These are phyloP conservation scores for Fusarium dimerum DNA, from an alignment of 2,329 filamentous ascomycete genomes.

Conservation along the genomic window DNA sequence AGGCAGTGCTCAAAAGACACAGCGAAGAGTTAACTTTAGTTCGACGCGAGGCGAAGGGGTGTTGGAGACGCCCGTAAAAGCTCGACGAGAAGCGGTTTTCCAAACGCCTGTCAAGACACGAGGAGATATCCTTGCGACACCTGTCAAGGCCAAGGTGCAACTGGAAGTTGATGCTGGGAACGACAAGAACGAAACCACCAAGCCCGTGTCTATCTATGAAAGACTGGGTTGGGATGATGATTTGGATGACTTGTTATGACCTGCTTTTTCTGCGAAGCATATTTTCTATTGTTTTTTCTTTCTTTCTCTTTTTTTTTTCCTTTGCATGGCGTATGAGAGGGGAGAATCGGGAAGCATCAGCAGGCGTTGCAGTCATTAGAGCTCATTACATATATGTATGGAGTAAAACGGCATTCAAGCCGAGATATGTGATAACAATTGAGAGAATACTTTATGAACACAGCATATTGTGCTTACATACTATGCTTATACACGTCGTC, in stretches of 20 bases:
- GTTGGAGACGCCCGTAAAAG: slow-evolving; percentile 43
- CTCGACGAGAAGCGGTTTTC: slow-evolving; percentile 21
- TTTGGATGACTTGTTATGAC: slow-evolving; percentile 47
- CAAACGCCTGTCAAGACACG: not conserved
- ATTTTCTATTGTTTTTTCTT: slow-evolving; percentile 24
- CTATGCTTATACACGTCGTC: not conserved
- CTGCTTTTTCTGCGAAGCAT: slow-evolving; percentile 17
- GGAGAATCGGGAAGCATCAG: slow-evolving; percentile 20
- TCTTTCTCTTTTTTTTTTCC: too few species aligned
- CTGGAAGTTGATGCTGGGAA: slow-evolving; percentile 10
- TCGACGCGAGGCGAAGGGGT: slow-evolving; percentile 23
- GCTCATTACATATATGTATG: slow-evolving; percentile 15
- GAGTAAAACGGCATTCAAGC: slow-evolving; percentile 22
- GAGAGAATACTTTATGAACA: slow-evolving; percentile 8
- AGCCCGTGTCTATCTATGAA: slow-evolving; percentile 51
- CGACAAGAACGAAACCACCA: slow-evolving; percentile 17
- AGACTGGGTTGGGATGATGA: slow-evolving; percentile 61
- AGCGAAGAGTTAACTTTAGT: slow-evolving; percentile 18
- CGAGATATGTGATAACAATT: slow-evolving; percentile 22
- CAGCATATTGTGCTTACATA: slow-evolving; percentile 3
- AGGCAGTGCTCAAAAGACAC: slow-evolving; percentile 13
- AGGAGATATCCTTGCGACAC: slow-evolving; percentile 6
- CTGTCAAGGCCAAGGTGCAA: slow-evolving; percentile 10
- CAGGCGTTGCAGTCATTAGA: slow-evolving; percentile 23
- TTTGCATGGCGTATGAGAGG: slow-evolving; percentile 18